Percentiles rank a stretch among this genome's conserved stretches.
These are phyloP conservation scores for Hypoxylon sp. DNA, from an alignment of 2,329 filamentous ascomycete species.

Conservation along the genomic window DNA sequence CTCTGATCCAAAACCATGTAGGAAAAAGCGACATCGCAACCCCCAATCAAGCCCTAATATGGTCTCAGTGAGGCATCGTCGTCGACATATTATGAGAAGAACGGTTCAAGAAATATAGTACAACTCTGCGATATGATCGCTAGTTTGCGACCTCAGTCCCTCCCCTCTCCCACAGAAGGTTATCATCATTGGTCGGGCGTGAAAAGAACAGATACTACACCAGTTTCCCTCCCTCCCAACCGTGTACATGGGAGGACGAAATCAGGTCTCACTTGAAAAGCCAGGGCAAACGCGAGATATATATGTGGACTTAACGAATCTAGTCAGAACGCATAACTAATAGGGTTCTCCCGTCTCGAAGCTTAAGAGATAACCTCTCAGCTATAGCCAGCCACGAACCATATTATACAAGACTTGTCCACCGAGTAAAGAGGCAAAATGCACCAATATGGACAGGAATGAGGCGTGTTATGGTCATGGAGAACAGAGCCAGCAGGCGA, in stretches of 20 bases:
- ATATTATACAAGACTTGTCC: not conserved
- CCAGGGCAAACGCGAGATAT: not conserved
- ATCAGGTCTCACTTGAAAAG: not conserved
- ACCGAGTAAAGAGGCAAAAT: not conserved
- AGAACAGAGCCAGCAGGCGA: not conserved
- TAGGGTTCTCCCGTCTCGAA: not conserved
- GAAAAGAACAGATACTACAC: conserved; percentile 13
- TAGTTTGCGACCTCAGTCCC: conserved; percentile 3
- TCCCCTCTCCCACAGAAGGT: not conserved
- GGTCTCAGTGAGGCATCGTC: conserved; percentile 3
- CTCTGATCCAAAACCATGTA: not conserved
- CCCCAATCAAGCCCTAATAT: not conserved
- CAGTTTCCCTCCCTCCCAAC: not conserved
- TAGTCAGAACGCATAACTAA: not conserved
- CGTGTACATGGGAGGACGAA: not conserved
- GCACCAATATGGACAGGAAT: not conserved
- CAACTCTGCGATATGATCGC: not conserved
- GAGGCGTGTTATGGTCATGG: too few relatives aligned
- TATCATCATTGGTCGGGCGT: not conserved
- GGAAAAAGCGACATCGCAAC: not conserved
- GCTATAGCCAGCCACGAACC: not conserved
- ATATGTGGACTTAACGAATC: not conserved
- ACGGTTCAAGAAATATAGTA: not conserved
- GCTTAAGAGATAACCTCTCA: not conserved
- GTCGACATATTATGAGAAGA: not conserved